phyloP scores from a whole-genome alignment of 2,329 filamentous ascomycete species.

The Beauveria pseudobassiana region DNA sequence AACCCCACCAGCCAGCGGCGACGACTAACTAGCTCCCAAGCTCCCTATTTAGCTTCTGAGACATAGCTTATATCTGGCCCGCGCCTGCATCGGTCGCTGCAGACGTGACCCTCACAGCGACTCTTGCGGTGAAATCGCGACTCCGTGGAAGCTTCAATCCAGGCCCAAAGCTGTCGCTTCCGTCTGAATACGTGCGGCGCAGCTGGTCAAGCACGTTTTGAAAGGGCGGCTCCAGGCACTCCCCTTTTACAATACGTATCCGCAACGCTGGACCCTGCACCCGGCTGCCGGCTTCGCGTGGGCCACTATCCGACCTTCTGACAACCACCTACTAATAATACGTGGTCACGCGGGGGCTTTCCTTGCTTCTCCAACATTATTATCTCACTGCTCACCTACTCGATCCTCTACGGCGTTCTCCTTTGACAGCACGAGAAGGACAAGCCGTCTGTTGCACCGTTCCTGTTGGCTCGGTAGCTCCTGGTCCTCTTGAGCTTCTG shows the following conservation, averaged over 20 bases:
- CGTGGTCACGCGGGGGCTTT: background rate
- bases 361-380: background rate
- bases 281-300: background rate
- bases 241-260: background rate
- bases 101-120: background rate
- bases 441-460: background rate
- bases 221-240: background rate
- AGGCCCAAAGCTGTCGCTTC: background rate
- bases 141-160: background rate
- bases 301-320: background rate
- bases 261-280: background rate
- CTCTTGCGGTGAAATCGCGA: background rate
- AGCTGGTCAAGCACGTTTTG: background rate
- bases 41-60: constrained; percentile 1
- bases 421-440: background rate
- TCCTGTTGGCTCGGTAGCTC: background rate
- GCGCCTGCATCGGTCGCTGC: constrained; percentile 4
- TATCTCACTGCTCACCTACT: background rate
- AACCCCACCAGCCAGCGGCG: background rate
- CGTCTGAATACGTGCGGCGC: background rate
- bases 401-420: background rate
- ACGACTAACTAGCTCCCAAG: background rate
- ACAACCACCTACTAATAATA: background rate
- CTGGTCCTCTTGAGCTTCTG: background rate
- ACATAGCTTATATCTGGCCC: constrained; percentile 3